These are phyloP conservation scores for Aspergillus sp. DNA, from an alignment of 2,329 filamentous ascomycete species.

Conservation along the genomic window DNA sequence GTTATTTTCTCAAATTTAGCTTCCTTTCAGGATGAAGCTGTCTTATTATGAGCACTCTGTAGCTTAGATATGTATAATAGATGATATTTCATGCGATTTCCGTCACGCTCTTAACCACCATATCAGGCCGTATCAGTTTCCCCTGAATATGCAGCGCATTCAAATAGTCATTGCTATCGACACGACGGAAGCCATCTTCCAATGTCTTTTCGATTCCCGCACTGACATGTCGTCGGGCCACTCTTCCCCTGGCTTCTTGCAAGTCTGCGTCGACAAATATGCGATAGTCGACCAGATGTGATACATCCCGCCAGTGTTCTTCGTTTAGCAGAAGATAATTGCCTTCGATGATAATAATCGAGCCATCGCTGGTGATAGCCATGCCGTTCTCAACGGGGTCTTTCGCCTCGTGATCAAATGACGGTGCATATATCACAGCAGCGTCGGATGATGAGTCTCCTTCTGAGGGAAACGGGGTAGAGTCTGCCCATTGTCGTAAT, in stretches of 20 bases:
- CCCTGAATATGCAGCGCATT: slow-evolving; percentile 36
- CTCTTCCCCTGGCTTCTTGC: slow-evolving; percentile 37
- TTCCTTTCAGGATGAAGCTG: too few relatives aligned
- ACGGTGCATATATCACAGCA: slow-evolving; percentile 30
- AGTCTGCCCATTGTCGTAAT: slow-evolving; percentile 28
- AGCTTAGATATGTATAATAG: neutral
- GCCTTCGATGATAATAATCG: slow-evolving; percentile 28
- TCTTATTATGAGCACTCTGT: neutral
- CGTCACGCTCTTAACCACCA: slow-evolving; percentile 29
- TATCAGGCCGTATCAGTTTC: slow-evolving; percentile 29
- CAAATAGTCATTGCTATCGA: slow-evolving; percentile 43
- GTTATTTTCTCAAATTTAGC: neutral
- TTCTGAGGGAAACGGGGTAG: neutral
- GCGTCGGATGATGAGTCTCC: slow-evolving; percentile 10
- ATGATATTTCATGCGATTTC: neutral
- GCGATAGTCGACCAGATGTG: slow-evolving; percentile 45
- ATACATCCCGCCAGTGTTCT: slow-evolving; percentile 13
- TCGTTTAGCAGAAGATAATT: slow-evolving; percentile 31
- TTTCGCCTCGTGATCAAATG: slow-evolving; percentile 40
- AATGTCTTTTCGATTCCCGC: slow-evolving; percentile 46
- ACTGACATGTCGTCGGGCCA: slow-evolving; percentile 43
- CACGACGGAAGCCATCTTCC: slow-evolving; percentile 38
- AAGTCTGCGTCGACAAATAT: slow-evolving; percentile 47
- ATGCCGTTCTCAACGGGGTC: slow-evolving; percentile 36
- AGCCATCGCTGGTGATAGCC: slow-evolving; percentile 25